Conservation (phyloP, 2,329 filamentous ascomycete genomes). For the Aspergillus sp. region DNA sequence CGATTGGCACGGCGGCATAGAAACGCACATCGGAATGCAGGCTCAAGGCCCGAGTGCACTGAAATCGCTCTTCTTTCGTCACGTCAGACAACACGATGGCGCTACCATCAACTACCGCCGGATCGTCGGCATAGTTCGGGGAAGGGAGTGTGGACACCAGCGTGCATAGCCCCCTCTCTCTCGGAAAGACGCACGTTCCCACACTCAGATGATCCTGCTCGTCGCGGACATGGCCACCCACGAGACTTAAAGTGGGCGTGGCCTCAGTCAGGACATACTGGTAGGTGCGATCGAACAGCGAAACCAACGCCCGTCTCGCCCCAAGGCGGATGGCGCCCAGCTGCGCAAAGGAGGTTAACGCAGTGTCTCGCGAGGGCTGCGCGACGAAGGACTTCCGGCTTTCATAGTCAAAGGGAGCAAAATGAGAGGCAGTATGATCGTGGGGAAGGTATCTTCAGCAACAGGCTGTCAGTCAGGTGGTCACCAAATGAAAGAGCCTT, state of each 20-base stretch:
- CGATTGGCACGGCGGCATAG: conserved; percentile 59
- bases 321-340: conserved; percentile 47
- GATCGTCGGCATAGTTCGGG: neutral
- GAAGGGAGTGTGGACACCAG: conserved; percentile 15
- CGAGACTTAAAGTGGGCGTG: conserved; percentile 42
- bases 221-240: conserved; percentile 18
- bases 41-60: conserved; percentile 24
- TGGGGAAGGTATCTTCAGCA: conserved; percentile 25
- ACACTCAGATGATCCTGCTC: conserved; percentile 27
- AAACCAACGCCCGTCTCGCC: conserved; percentile 48
- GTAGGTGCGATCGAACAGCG: conserved; percentile 50
- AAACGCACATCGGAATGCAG: conserved; percentile 40
- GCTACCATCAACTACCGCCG: neutral
- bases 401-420: conserved; percentile 14
- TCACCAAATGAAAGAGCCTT: neutral
- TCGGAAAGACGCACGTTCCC: conserved; percentile 30
- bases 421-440: conserved; percentile 16
- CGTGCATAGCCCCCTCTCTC: conserved; percentile 28
- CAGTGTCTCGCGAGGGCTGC: conserved; percentile 30
- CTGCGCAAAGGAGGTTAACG: conserved; percentile 53
- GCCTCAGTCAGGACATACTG: conserved; percentile 56
- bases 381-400: conserved; percentile 11
- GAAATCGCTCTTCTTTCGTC: conserved; percentile 31
- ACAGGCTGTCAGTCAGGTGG: conserved; percentile 11
- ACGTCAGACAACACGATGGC: conserved; percentile 34